phyloP scores from a whole-genome alignment of 441 rosid genomes.

The Brassica hybrid region DNA sequence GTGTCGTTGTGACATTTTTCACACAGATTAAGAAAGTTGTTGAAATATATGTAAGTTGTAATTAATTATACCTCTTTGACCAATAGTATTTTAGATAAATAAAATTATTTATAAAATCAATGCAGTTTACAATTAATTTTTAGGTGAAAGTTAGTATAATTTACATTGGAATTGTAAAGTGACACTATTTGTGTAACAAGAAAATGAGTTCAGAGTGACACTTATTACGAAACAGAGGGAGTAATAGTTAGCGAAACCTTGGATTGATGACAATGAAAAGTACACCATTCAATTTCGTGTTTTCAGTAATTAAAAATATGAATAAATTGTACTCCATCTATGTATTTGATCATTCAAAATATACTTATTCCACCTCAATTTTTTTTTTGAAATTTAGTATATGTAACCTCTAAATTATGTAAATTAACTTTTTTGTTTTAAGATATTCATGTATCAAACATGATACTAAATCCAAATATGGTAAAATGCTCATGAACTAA shows the following conservation, averaged over 20 bases:
- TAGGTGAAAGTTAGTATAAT: no score
- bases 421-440: not conserved
- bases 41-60: no score
- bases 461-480: slow-evolving; percentile 13
- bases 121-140: no score
- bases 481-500: not conserved
- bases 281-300: not conserved
- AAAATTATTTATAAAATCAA: no score
- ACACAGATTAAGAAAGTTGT: no score
- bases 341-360: not conserved
- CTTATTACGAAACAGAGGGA: no score
- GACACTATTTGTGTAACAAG: no score
- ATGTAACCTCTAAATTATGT: not conserved
- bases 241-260: not conserved
- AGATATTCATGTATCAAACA: not conserved
- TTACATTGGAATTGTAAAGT: no score
- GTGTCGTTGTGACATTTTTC: no score
- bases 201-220: no score
- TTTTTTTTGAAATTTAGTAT: not conserved
- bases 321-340: not conserved
- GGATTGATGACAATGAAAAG: not conserved
- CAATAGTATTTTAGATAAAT: no score
- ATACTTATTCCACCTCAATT: not conserved
- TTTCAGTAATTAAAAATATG: not conserved
- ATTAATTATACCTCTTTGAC: no score